These are phyloP conservation scores for Daldinia grandis DNA, from an alignment of 495 filamentous ascomycete species.

Conservation along the genomic window DNA sequence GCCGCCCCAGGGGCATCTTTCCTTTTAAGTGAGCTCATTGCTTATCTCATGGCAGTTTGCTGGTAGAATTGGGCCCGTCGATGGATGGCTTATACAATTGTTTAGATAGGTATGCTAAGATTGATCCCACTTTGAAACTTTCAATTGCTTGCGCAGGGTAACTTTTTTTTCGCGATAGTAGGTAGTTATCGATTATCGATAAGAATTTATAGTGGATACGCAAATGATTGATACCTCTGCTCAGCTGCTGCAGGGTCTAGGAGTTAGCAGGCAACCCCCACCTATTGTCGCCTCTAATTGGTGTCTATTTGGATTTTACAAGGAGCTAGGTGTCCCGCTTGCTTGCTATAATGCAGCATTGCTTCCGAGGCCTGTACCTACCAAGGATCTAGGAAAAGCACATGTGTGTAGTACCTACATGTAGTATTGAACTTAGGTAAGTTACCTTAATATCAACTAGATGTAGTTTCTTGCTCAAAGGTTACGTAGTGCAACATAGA, in stretches of 20 bases:
- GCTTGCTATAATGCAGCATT: conserved; percentile 20
- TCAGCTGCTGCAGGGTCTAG: conserved; percentile 1
- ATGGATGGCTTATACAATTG: background rate
- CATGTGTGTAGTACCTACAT: background rate
- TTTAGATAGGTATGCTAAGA: conserved; percentile 2
- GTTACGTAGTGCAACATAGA: background rate
- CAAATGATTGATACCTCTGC: background rate
- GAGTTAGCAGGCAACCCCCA: conserved; percentile 9
- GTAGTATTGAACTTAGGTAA: background rate
- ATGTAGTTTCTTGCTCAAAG: background rate
- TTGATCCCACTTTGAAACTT: conserved; percentile 21
- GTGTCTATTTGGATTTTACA: conserved; percentile 8
- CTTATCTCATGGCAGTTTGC: conserved; percentile 27
- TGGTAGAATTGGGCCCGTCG: background rate
- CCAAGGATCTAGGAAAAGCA: background rate
- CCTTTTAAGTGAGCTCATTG: conserved; percentile 57
- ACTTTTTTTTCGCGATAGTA: conserved; percentile 33
- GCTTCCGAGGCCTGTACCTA: conserved; percentile 21
- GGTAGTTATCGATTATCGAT: conserved; percentile 40
- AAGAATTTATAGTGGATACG: conserved; percentile 6
- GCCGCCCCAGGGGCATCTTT: conserved; percentile 57
- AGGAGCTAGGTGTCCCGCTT: conserved; percentile 7
- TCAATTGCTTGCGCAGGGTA: conserved; percentile 19
- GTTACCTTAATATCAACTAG: background rate
- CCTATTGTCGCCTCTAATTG: conserved; percentile 5